A percentile compares a stretch with the other conserved stretches of the same genome.
phyloP scores from a whole-genome alignment of 1,139 yeast genomes.

The Suhomyces bribrorum region DNA sequence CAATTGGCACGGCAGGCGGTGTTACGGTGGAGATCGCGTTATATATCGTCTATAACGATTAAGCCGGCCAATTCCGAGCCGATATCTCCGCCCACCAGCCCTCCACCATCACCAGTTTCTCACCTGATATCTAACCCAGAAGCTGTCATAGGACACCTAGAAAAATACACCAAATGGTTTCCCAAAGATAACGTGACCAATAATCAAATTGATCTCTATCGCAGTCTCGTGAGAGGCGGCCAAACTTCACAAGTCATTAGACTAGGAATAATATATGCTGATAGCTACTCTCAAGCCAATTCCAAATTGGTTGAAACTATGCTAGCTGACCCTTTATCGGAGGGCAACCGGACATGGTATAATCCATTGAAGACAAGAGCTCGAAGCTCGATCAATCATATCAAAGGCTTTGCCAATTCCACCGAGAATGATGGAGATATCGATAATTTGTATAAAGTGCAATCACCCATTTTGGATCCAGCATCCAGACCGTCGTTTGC shows the following conservation, averaged over 20 bases:
- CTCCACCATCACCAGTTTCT: background rate
- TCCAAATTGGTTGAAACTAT: slow-evolving; percentile 38
- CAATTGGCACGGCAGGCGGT: background rate
- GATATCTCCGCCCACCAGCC: background rate
- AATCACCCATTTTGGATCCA: slow-evolving; percentile 40
- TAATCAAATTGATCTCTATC: slow-evolving; percentile 20
- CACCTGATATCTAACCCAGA: slow-evolving; percentile 6
- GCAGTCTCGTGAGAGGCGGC: slow-evolving; percentile 4
- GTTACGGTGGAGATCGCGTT: background rate
- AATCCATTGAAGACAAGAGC: slow-evolving; percentile 25
- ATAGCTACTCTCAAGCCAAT: slow-evolving; percentile 18
- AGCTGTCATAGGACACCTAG: slow-evolving; percentile 5
- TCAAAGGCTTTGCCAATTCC: slow-evolving; percentile 18
- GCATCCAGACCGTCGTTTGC: slow-evolving; percentile 27
- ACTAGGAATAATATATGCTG: slow-evolving; percentile 34
- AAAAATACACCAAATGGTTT: slow-evolving; percentile 20
- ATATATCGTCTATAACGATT: slow-evolving; percentile 1
- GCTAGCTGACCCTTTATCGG: slow-evolving; percentile 47
- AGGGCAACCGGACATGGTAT: slow-evolving; percentile 36
- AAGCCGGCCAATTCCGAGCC: slow-evolving; percentile 1
- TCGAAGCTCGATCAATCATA: slow-evolving; percentile 20
- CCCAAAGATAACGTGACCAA: slow-evolving; percentile 28
- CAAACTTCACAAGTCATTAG: slow-evolving; percentile 16
- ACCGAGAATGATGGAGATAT: slow-evolving; percentile 2
- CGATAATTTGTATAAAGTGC: slow-evolving; percentile 18